These are phyloP conservation scores for Alternaria arbusti DNA, from an alignment of 2,329 filamentous ascomycete genomes.

Conservation along the genomic window DNA sequence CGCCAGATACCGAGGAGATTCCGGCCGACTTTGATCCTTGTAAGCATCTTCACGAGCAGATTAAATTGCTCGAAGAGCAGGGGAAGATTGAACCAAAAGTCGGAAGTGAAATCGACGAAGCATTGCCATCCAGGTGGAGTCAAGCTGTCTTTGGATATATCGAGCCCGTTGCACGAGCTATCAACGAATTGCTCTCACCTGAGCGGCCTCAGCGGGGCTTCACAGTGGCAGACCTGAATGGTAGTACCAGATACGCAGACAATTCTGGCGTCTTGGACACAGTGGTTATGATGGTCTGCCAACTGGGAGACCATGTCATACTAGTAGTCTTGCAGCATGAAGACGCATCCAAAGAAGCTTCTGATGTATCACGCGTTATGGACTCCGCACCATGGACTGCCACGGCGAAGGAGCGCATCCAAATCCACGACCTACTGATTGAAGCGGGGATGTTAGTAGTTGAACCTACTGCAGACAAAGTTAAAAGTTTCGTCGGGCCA, in stretches of 20 bases:
- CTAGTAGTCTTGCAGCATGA: background rate
- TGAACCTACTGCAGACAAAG: background rate
- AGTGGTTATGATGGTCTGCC: background rate
- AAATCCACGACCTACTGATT: background rate
- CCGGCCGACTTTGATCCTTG: conserved; percentile 2
- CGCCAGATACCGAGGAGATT: background rate
- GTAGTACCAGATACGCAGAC: background rate
- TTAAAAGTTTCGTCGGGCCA: background rate
- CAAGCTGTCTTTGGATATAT: background rate
- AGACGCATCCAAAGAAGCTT: background rate
- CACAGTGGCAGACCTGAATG: background rate
- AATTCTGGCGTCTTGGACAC: background rate
- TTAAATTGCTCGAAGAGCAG: background rate
- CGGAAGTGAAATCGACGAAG: background rate
- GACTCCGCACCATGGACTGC: conserved; percentile 5
- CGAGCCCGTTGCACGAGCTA: conserved; percentile 3
- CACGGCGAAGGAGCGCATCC: background rate
- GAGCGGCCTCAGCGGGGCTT: background rate
- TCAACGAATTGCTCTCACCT: background rate
- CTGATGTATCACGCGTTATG: background rate
- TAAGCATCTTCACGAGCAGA: conserved; percentile 2
- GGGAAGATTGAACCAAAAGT: background rate
- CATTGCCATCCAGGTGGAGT: background rate
- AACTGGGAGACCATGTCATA: background rate
- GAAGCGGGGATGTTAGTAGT: background rate